Conservation (phyloP, 331 rosid species). For the Erythrophleum ivorense region DNA sequence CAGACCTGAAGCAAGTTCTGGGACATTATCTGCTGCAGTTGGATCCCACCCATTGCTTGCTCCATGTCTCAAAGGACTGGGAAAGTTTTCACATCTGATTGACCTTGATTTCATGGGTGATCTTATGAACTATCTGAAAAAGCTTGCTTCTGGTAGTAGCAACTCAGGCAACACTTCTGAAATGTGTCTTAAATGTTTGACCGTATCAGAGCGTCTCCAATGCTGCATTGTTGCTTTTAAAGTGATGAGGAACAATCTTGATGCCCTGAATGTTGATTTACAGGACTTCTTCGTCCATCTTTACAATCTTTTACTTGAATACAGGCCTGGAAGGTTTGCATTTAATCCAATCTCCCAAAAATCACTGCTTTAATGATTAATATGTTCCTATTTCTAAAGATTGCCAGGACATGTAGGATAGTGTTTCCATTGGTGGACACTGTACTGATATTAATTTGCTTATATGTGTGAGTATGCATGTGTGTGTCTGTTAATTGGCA, state of each 20-base stretch:
- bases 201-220: conserved; percentile 83
- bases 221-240: conserved; percentile 96
- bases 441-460: conserved; percentile 25
- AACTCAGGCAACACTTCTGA: conserved; percentile 48
- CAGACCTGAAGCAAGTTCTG: conserved; percentile 68
- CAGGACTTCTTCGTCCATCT: conserved; percentile 91
- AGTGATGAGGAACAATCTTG: conserved; percentile 96
- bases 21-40: conserved; percentile 46
- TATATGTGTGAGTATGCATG: conserved; percentile 18
- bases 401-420: conserved; percentile 12
- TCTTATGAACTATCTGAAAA: conserved; percentile 77
- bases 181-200: conserved; percentile 57
- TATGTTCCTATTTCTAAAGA: conserved; percentile 23
- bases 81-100: conserved; percentile 82
- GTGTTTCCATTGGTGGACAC: conserved; percentile 8
- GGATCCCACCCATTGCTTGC: conserved; percentile 76
- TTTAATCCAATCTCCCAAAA: conserved; percentile 15
- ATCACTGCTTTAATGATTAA: conserved; percentile 15
- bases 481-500: conserved; percentile 8
- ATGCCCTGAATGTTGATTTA: conserved; percentile 91
- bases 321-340: conserved; percentile 94
- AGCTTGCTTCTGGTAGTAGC: conserved; percentile 73
- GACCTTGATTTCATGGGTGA: conserved; percentile 96
- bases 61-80: conserved; percentile 92
- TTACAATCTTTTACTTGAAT: conserved; percentile 87